Evolutionary conservation across 2,329 filamentous ascomycete species (phyloP), one percentile per base, ranked within the genome.

Genomic region (Colletotrichum destructivum): DNA sequence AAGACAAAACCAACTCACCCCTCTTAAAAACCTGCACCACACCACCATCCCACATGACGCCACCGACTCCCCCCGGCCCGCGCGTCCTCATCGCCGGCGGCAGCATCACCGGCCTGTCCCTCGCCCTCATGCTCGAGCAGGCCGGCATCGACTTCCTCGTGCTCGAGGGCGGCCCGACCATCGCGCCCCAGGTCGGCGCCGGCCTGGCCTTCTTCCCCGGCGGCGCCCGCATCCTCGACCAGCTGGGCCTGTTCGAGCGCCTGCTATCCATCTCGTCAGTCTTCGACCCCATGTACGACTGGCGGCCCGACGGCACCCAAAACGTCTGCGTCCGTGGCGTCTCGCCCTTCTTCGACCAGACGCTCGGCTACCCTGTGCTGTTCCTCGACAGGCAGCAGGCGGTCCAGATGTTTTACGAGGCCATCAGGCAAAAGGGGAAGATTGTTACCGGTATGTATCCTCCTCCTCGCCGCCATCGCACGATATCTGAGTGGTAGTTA

Each of bases 91-190:
- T 31, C 7, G 31, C 31, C 31, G 31, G 31, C 31, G 31, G 31
- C 31, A 31, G 31, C 31, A 31, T 31, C 31, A 31, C 31, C 26
- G 68, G 68, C 35, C 71, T 78, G 12, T 66, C 74, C 3, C 64
- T 78, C 21, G 77, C 77, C 12, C 72, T 72, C 54, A 81, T 82
- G 72, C 81, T 89, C 3, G 81, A 88, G 68, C 76, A 76, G 60
- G 78, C 83, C 42, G 77, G 76, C 40, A 84, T 89, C 68, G 82
- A 88, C 71, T 88, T 84, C 74, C 65, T 87, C 2, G 67, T 89
- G 0, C 79, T 89, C 0, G 87, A 89, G 72, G 76, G 78, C 0
- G 76, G 83, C 49, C 26, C 72, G 0, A 75, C 81, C 0, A 82
- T 88, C 26, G 82, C 82, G 0, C 86, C 86, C 0, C 78, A 83